phyloP scores from a whole-genome alignment of 2,329 filamentous ascomycete genomes.

The Xylaria sp. region DNA sequence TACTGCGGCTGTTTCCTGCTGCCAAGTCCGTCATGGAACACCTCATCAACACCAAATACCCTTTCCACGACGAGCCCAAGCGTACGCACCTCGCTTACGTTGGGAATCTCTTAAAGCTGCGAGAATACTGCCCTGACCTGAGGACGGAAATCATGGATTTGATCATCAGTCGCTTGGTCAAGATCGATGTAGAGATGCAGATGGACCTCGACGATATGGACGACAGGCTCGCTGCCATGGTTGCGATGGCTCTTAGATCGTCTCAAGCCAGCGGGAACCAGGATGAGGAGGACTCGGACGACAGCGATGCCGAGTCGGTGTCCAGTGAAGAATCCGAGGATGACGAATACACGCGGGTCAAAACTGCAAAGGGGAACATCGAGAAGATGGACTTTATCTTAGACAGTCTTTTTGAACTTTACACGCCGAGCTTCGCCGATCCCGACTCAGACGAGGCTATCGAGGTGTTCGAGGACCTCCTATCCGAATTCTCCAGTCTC shows the following conservation, averaged over 20 bases:
- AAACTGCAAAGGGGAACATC: constrained; percentile 77
- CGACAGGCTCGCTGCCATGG: constrained; percentile 78
- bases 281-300: constrained; percentile 54
- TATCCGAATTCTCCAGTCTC: constrained; percentile 83
- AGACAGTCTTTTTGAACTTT: constrained; percentile 84
- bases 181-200: constrained; percentile 94
- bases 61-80: constrained; percentile 74
- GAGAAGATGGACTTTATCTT: constrained; percentile 91
- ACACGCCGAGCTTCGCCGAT: constrained; percentile 71
- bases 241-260: constrained; percentile 58
- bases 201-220: constrained; percentile 91
- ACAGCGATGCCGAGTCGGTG: constrained; percentile 72
- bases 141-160: constrained; percentile 80
- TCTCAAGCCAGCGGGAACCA: constrained; percentile 52
- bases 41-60: constrained; percentile 70
- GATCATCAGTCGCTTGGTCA: constrained; percentile 84
- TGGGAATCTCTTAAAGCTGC: constrained; percentile 77
- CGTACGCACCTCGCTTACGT: constrained; percentile 87
- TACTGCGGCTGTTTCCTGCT: constrained; percentile 81
- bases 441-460: constrained; percentile 70
- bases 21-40: constrained; percentile 71
- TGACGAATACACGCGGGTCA: constrained; percentile 66
- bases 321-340: constrained; percentile 70
- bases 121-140: constrained; percentile 76
- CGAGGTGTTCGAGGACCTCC: constrained; percentile 74